phyloP scores from a whole-genome alignment of 495 filamentous ascomycete species.

The Staphylotrichum longicolle region DNA sequence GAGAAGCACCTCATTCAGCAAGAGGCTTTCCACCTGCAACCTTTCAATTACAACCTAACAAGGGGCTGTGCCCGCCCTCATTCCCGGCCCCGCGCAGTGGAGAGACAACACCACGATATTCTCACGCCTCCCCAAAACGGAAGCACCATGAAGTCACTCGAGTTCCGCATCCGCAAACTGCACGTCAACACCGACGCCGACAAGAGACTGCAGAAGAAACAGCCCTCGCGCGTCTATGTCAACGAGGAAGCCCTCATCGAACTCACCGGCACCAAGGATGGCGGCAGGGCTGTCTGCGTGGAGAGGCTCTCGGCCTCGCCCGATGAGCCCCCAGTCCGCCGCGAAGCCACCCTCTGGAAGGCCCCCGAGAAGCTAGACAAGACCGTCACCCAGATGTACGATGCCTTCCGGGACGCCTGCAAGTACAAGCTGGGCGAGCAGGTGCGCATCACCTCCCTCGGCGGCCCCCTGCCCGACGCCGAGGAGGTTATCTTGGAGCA shows the following conservation, averaged over 20 bases:
- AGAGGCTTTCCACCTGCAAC: too few species aligned
- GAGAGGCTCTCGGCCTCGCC: constrained; percentile 36
- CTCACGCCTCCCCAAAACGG: constrained; percentile 3
- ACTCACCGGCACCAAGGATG: constrained; percentile 52
- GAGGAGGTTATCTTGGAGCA: constrained; percentile 42
- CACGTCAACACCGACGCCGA: constrained; percentile 37
- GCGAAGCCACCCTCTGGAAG: constrained; percentile 64
- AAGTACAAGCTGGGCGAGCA: constrained; percentile 63
- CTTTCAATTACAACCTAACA: too few species aligned
- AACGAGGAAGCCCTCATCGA: constrained; percentile 60
- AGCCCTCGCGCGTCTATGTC: constrained; percentile 58
- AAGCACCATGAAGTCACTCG: constrained; percentile 39
- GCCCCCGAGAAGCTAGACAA: constrained; percentile 63
- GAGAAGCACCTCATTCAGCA: too few species aligned
- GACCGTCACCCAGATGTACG: constrained; percentile 62
- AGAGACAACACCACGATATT: too few species aligned
- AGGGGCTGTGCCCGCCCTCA: too few species aligned
- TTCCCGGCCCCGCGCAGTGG: too few species aligned
- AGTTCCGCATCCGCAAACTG: constrained; percentile 49
- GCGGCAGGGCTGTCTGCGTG: constrained; percentile 58
- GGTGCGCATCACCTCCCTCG: constrained; percentile 48
- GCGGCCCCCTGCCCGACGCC: constrained; percentile 38
- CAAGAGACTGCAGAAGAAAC: constrained; percentile 46
- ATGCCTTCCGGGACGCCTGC: constrained; percentile 62
- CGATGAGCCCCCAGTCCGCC: constrained; percentile 27